phyloP scores from a whole-genome alignment of 1,284 basidiomycete genomes.

The Puccinia sorghi region DNA sequence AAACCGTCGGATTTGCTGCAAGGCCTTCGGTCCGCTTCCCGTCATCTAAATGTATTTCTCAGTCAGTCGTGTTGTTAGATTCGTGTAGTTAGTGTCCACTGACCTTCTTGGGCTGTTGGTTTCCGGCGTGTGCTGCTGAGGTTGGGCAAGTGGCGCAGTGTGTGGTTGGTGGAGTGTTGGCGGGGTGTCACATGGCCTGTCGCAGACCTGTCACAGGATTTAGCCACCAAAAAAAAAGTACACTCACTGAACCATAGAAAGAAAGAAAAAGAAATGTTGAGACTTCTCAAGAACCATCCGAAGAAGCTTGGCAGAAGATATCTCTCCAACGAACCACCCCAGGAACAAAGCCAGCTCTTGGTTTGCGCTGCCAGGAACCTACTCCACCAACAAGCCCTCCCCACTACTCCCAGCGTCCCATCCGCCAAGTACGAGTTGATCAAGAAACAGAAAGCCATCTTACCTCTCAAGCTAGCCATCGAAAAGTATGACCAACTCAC shows the following conservation, averaged over 20 bases:
- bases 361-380: neutral
- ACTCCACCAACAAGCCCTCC: neutral
- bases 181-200: neutral
- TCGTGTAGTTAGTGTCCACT: no score
- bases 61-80: no score
- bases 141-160: no score
- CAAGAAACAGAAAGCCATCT: conserved; percentile 7
- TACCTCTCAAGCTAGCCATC: neutral
- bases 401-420: neutral
- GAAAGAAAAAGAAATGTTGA: neutral
- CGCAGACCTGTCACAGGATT: neutral
- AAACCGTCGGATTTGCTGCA: conserved; percentile 21
- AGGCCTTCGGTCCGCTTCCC: no score
- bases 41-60: neutral
- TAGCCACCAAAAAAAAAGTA: neutral
- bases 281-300: neutral
- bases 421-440: conserved; percentile 3
- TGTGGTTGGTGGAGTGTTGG: no score
- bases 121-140: no score
- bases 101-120: no score
- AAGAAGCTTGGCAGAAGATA: neutral
- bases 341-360: no score
- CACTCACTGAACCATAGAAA: neutral
- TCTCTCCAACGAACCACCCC: neutral
- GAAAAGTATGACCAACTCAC: conserved; percentile 10